Conservation (phyloP, 2,329 filamentous ascomycete species). For the Penicillium frequentans region DNA sequence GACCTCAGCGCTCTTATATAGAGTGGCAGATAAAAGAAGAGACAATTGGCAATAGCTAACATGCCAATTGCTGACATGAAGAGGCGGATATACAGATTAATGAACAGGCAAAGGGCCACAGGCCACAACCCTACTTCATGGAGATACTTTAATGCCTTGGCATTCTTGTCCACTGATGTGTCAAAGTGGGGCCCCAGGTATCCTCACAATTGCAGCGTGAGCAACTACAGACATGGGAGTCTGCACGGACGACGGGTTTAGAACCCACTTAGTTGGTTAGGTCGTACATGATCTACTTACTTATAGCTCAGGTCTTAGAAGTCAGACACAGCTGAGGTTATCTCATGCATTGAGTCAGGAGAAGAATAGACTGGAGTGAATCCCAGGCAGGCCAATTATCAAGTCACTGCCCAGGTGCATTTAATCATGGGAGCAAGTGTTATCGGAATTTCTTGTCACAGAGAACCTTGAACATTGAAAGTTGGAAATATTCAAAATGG, state of each 20-base stretch:
- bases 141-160: not conserved
- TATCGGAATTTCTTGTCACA: not conserved
- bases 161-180: not conserved
- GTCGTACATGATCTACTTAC: conserved; percentile 12
- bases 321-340: not conserved
- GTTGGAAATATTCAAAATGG: not conserved
- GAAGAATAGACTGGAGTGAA: not conserved
- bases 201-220: conserved; percentile 5
- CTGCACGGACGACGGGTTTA: conserved; percentile 15
- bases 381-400: not conserved
- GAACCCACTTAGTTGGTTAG: conserved; percentile 1
- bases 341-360: not conserved
- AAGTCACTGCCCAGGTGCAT: not conserved
- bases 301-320: not conserved
- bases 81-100: not conserved
- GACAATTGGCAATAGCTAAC: too few relatives aligned
- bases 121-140: not conserved
- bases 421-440: not conserved
- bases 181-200: conserved; percentile 6
- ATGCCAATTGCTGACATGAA: not conserved
- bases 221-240: conserved; percentile 3
- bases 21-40: too few relatives aligned
- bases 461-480: not conserved
- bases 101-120: not conserved
- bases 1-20: too few relatives aligned